A percentile compares a stretch with the other conserved stretches of the same genome.
phyloP scores from a whole-genome alignment of 1,139 yeast genomes.

The Protomyces macrosporus region DNA sequence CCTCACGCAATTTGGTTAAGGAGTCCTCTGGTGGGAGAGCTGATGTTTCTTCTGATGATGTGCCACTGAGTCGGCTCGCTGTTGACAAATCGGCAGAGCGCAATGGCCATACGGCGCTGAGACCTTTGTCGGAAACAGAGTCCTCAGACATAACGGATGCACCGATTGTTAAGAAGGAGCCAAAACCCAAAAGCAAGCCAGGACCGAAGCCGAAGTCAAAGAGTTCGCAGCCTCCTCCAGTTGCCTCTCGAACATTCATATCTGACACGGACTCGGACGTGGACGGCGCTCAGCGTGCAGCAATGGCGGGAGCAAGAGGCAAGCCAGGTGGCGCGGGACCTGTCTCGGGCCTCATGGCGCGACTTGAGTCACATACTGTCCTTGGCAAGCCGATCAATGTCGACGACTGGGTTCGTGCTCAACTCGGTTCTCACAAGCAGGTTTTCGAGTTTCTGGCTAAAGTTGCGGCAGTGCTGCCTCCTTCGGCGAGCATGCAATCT shows the following conservation, averaged over 20 bases:
- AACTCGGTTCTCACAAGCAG: background rate
- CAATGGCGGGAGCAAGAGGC: background rate
- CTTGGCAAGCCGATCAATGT: background rate
- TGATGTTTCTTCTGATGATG: background rate
- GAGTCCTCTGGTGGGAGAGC: background rate
- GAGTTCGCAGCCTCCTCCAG: background rate
- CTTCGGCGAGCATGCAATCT: too few species aligned
- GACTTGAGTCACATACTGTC: background rate
- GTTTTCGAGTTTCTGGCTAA: background rate
- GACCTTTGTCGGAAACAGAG: background rate
- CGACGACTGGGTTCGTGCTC: background rate
- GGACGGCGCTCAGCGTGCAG: background rate
- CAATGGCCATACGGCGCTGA: background rate
- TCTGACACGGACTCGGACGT: background rate
- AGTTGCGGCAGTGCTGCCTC: background rate
- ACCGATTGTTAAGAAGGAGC: background rate
- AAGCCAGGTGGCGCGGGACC: background rate
- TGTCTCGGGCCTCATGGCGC: background rate
- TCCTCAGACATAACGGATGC: background rate
- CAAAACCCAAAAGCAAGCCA: background rate
- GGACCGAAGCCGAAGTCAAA: background rate
- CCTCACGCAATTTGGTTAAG: background rate
- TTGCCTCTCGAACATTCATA: too few species aligned
- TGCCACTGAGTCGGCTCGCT: background rate
- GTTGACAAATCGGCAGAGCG: background rate